Evolutionary conservation across 108 stramenopile species (phyloP).

Genomic region (Skeletonema marinoi): DNA sequence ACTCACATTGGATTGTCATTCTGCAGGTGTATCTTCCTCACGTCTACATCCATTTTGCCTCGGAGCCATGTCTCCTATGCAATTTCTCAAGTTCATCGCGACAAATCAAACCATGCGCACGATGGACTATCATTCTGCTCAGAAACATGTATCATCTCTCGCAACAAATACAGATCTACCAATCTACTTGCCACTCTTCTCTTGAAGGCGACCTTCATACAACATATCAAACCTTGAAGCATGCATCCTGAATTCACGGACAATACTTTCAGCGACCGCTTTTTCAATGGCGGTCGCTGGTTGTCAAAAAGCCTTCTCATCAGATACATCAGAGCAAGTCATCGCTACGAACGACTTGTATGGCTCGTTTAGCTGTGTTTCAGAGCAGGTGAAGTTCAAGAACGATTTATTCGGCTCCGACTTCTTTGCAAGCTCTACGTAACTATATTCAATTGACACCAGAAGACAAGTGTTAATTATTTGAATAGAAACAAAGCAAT

Average conservation of each 20-base stretch:
- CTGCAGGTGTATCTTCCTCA: not conserved
- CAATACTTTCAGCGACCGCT: constrained; percentile 25
- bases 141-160: not conserved
- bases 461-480: not conserved
- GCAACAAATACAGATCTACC: not conserved
- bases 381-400: constrained; percentile 20
- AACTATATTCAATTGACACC: not conserved
- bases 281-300: constrained; percentile 16
- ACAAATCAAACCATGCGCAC: not conserved
- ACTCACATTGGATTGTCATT: not conserved
- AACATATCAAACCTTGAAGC: constrained; percentile 38
- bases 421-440: constrained; percentile 10
- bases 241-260: constrained; percentile 33
- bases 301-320: constrained; percentile 6
- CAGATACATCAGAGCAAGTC: constrained; percentile 2
- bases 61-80: not conserved
- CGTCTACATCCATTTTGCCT: not conserved
- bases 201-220: constrained; percentile 21
- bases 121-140: not conserved
- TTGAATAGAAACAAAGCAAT: not conserved
- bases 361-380: not conserved
- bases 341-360: not conserved
- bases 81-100: not conserved
- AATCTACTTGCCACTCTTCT: not conserved
- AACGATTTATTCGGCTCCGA: constrained; percentile 23